Conservation (phyloP, 805 yeast genomes). For the Sungouiozyma intestinalis region DNA sequence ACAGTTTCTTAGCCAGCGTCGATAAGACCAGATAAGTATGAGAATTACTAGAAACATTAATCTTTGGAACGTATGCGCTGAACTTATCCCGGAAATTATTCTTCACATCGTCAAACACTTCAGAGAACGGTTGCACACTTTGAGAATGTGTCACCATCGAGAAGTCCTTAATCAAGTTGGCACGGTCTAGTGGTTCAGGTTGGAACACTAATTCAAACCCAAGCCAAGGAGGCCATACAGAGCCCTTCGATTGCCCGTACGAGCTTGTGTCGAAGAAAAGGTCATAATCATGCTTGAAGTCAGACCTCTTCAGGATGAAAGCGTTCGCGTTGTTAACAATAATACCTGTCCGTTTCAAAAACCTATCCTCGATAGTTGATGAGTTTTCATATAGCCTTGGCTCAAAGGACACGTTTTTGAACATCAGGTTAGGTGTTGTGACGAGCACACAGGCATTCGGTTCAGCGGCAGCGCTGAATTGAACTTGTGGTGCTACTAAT, state of each 20-base stretch:
- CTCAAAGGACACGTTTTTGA: slow-evolving; percentile 56
- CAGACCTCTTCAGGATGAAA: slow-evolving; percentile 50
- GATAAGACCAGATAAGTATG: slow-evolving; percentile 60
- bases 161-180: slow-evolving; percentile 52
- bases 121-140: slow-evolving; percentile 38
- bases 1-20: slow-evolving; percentile 48
- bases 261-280: slow-evolving; percentile 36
- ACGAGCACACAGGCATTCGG: slow-evolving; percentile 53
- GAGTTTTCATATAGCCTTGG: slow-evolving; percentile 35
- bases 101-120: slow-evolving; percentile 19
- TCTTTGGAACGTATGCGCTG: slow-evolving; percentile 57
- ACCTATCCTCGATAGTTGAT: slow-evolving; percentile 32
- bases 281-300: slow-evolving; percentile 33
- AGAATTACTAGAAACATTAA: slow-evolving; percentile 61
- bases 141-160: slow-evolving; percentile 54
- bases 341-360: slow-evolving; percentile 63
- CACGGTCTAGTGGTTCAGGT: slow-evolving; percentile 35
- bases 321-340: slow-evolving; percentile 61
- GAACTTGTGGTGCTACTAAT: slow-evolving; percentile 75
- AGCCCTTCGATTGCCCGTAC: slow-evolving; percentile 45
- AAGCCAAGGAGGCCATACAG: slow-evolving; percentile 85
- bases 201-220: slow-evolving; percentile 61
- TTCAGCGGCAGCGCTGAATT: slow-evolving; percentile 43
- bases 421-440: slow-evolving; percentile 62
- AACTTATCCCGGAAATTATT: slow-evolving; percentile 35